These are phyloP conservation scores for Phlyctochytrium bullatum DNA, from an alignment of 192 early-diverging fungal species.

Conservation along the genomic window DNA sequence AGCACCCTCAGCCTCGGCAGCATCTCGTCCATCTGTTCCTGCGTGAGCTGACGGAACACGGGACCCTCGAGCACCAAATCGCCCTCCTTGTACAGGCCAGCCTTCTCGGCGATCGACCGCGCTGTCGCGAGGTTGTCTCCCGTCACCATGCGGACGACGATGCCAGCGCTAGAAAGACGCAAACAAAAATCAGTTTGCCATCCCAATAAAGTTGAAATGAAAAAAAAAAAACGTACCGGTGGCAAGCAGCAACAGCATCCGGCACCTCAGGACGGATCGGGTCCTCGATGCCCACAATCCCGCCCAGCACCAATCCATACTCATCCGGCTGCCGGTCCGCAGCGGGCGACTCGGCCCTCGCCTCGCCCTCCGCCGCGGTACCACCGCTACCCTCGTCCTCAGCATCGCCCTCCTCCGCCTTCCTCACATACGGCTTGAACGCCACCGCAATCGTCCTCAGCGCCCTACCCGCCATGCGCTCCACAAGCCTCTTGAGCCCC, in stretches of 20 bases:
- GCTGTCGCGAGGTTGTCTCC: slow-evolving; percentile 96
- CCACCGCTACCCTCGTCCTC: neutral
- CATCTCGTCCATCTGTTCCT: slow-evolving; percentile 87
- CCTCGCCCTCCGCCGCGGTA: slow-evolving; percentile 1
- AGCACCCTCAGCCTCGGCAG: slow-evolving; percentile 91
- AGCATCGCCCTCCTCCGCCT: neutral
- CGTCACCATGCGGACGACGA: slow-evolving; percentile 98
- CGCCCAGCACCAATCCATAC: slow-evolving; percentile 70
- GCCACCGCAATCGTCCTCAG: slow-evolving; percentile 90
- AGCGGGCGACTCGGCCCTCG: slow-evolving; percentile 2
- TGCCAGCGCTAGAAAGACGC: slow-evolving; percentile 66
- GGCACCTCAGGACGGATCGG: slow-evolving; percentile 94
- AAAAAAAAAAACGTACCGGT: slow-evolving; percentile 18
- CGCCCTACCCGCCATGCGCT: slow-evolving; percentile 71
- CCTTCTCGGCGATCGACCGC: slow-evolving; percentile 88
- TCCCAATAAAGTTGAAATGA: too few species aligned
- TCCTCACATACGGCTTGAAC: slow-evolving; percentile 39
- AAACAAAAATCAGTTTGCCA: too few species aligned
- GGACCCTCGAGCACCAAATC: slow-evolving; percentile 96
- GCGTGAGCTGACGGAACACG: slow-evolving; percentile 79
- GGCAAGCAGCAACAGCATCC: slow-evolving; percentile 84
- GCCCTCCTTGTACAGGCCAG: slow-evolving; percentile 63
- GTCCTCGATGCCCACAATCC: slow-evolving; percentile 95
- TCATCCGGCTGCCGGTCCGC: slow-evolving; percentile 43
- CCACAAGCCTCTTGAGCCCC: slow-evolving; percentile 49